Conservation (phyloP, 805 yeast species). For the Kluyveromyces dobzhanskii region DNA sequence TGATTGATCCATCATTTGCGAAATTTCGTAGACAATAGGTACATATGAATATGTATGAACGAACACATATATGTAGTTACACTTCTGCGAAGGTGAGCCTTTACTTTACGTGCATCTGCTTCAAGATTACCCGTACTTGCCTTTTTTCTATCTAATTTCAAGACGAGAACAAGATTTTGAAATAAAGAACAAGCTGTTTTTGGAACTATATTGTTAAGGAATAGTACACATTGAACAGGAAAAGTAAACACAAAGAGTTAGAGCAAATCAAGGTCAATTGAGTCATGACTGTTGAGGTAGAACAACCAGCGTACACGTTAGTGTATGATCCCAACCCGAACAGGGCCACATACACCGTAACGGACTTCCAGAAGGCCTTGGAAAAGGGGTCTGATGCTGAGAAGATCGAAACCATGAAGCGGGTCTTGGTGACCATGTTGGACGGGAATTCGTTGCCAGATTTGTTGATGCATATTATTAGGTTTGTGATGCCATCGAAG, state of each 20-base stretch:
- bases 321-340: slow-evolving; percentile 70
- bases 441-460: slow-evolving; percentile 92
- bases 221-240: too few relatives aligned
- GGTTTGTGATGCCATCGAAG: slow-evolving; percentile 94
- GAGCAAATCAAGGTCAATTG: slow-evolving; percentile 1
- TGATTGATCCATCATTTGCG: slow-evolving; percentile 6
- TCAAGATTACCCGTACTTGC: too few relatives aligned
- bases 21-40: too few relatives aligned
- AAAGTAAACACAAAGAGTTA: too few relatives aligned
- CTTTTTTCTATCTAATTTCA: too few relatives aligned
- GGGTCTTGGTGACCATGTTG: slow-evolving; percentile 74
- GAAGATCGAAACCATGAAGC: slow-evolving; percentile 85
- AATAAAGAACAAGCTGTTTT: too few relatives aligned
- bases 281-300: slow-evolving; percentile 14
- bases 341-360: slow-evolving; percentile 46
- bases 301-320: slow-evolving; percentile 57
- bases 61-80: too few relatives aligned
- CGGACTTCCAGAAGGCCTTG: slow-evolving; percentile 67
- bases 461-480: slow-evolving; percentile 89
- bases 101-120: too few relatives aligned
- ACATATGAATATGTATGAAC: too few relatives aligned
- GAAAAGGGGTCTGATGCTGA: slow-evolving; percentile 87
- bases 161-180: too few relatives aligned
- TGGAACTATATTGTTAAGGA: too few relatives aligned
- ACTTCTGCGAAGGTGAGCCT: too few relatives aligned